Base-by-base conservation (phyloP, 2,329 filamentous ascomycete genomes). In the Emmonsiellopsis sp. region DNA sequence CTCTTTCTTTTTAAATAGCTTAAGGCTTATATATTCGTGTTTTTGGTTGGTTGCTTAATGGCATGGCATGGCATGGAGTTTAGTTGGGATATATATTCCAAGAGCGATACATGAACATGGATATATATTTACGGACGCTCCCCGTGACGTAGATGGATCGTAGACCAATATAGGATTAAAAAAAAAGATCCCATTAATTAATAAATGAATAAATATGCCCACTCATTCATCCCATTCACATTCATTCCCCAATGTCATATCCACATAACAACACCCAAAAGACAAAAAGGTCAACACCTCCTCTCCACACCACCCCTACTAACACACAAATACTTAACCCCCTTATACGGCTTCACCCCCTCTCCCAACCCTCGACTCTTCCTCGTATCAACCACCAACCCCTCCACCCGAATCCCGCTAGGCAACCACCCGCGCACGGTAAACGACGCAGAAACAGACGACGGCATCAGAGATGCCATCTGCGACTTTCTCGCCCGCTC, bases 291-390 rank as follows among this genome's bases (percentile, higher is more conserved):
- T 67, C 52, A 71, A 56, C 65, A 69, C 53, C 73, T 66, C 42
- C 68, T 64, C 58, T 78, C 75, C n/a, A 78, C 66, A 0, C 82
- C 82, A 58, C 74, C 74, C 54, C 73, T 71, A 65, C 80, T 83
- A 10, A 84, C 79, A 61, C 91, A 96, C 62, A 98, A 69, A 70
- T 98, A 98, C 73, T 98, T 98, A 60, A 98, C 93, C 1, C 93
- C 93, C 73, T 97, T 98, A 72, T 95, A 97, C 26, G 93, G 93
- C 72, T 90, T 94, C 40, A 97, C 83, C 2, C 87, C 83, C 60
- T 95, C 89, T 0, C 89, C 89, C 45, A 98, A 64, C 0, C 93
- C 93, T 54, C 85, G 81, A 69, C 89, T 95, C 73, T 85, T 90
- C 67, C 87, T 85, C n/a, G 82, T 76, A 66, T 85, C 81, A 11